A percentile compares a stretch with the other conserved stretches of the same genome.
phyloP scores from a whole-genome alignment of 148 eudicot species.

The Cornus suecica region DNA sequence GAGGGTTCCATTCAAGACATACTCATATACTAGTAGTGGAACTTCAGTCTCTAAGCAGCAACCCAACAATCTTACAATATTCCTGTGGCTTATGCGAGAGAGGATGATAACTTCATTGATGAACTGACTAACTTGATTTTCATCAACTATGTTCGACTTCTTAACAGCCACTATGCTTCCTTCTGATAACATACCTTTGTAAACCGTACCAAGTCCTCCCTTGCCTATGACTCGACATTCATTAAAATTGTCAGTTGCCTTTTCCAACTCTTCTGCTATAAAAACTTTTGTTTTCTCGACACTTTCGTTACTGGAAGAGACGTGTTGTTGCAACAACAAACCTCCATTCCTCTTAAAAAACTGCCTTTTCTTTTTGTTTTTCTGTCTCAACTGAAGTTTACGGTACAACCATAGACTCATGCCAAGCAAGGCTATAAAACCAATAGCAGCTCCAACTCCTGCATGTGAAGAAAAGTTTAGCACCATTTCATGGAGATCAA shows the following conservation, averaged over 20 bases:
- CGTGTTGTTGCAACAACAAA: neutral
- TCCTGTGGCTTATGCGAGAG: neutral
- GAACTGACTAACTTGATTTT: neutral
- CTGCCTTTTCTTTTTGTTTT: neutral
- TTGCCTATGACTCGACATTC: neutral
- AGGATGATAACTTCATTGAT: neutral
- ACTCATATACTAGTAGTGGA: slow-evolving; percentile 5
- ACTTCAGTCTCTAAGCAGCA: neutral
- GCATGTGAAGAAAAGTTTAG: neutral
- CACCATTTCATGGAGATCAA: neutral
- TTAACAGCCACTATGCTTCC: neutral
- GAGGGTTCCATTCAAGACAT: slow-evolving; percentile 1
- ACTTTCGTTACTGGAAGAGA: neutral
- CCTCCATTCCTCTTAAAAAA: neutral
- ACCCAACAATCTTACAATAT: neutral
- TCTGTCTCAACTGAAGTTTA: neutral
- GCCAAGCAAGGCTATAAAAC: neutral
- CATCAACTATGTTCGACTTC: neutral
- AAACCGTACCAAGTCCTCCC: neutral
- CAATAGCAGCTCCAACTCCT: neutral
- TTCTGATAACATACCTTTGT: neutral
- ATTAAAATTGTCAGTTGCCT: neutral
- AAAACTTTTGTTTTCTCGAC: neutral
- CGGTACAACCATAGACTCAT: neutral
- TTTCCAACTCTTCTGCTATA: neutral